These are phyloP conservation scores for Trypanosoma avium DNA, from an alignment of 208 protist species.

Conservation along the genomic window DNA sequence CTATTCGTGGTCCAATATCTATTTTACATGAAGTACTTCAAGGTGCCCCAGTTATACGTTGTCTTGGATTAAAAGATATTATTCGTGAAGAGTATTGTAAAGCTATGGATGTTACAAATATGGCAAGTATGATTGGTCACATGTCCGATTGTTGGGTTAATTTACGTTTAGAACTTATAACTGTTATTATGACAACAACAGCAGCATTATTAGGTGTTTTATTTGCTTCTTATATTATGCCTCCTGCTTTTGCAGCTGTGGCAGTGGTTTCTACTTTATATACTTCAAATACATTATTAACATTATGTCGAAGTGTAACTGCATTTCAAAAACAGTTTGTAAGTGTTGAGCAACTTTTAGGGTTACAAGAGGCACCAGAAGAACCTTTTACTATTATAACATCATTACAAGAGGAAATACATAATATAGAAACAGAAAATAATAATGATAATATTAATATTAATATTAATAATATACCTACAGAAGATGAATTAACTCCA, in stretches of 20 bases:
- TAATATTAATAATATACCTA: background rate
- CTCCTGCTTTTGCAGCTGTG: slow-evolving; percentile 61
- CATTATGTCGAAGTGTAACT: slow-evolving; percentile 51
- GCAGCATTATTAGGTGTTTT: slow-evolving; percentile 59
- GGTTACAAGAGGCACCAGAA: slow-evolving; percentile 45
- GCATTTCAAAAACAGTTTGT: slow-evolving; percentile 72
- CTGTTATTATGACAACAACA: slow-evolving; percentile 38
- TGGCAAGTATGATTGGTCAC: slow-evolving; percentile 49
- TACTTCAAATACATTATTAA: slow-evolving; percentile 44
- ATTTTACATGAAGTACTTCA: slow-evolving; percentile 58
- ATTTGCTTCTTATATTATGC: slow-evolving; percentile 33
- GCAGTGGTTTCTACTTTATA: slow-evolving; percentile 67
- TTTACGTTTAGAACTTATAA: slow-evolving; percentile 51
- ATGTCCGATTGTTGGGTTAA: slow-evolving; percentile 62
- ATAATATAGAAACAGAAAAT: background rate
- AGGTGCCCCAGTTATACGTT: slow-evolving; percentile 54
- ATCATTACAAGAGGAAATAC: slow-evolving; percentile 1
- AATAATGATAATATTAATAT: background rate
- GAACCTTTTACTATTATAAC: slow-evolving; percentile 28
- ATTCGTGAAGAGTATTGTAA: slow-evolving; percentile 73
- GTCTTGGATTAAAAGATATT: slow-evolving; percentile 51
- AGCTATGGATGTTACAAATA: slow-evolving; percentile 62
- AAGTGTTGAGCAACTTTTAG: slow-evolving; percentile 51
- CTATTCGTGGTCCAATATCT: slow-evolving; percentile 40
- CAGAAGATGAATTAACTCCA: background rate